These are phyloP conservation scores for Penicillium sp. DNA, from an alignment of 2,329 filamentous ascomycete species.

Conservation along the genomic window DNA sequence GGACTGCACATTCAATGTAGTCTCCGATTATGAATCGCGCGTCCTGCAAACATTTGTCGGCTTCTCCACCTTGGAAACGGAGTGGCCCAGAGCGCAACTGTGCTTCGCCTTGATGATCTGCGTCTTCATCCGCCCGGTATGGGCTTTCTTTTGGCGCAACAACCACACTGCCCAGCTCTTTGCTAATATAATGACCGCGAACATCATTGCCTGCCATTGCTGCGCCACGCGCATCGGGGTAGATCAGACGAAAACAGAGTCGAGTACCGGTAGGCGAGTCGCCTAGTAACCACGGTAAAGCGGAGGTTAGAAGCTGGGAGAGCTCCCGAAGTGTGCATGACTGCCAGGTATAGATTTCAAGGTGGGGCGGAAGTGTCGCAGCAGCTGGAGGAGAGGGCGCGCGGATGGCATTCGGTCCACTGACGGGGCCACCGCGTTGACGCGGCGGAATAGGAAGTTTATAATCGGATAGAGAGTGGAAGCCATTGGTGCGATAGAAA, in stretches of 20 bases:
- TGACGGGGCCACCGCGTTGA: constrained; percentile 24
- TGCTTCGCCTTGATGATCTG: constrained; percentile 41
- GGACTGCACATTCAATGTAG: constrained; percentile 78
- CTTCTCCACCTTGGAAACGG: constrained; percentile 57
- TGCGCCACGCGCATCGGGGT: constrained; percentile 64
- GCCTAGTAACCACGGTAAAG: constrained; percentile 69
- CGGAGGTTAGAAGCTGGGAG: constrained; percentile 70
- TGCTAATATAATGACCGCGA: constrained; percentile 67
- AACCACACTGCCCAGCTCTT: constrained; percentile 80
- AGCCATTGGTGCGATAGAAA: constrained; percentile 74
- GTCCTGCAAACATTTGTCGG: constrained; percentile 72
- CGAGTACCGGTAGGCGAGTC: constrained; percentile 76
- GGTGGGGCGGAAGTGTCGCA: constrained; percentile 61
- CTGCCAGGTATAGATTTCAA: constrained; percentile 85
- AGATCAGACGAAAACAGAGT: constrained; percentile 84
- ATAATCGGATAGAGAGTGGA: constrained; percentile 58
- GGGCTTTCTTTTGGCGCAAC: constrained; percentile 53
- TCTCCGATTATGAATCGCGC: constrained; percentile 85
- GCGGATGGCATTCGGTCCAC: constrained; percentile 44
- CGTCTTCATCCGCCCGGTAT: constrained; percentile 29
- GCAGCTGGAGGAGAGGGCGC: constrained; percentile 43
- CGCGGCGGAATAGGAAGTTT: constrained; percentile 29
- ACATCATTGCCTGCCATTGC: constrained; percentile 40
- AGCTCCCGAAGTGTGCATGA: constrained; percentile 80
- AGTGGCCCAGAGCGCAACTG: constrained; percentile 32